A percentile compares a stretch with the other conserved stretches of the same genome.
Evolutionary conservation across 441 rosid genomes (phyloP).

Genomic region (Arabidopsis lyrata): DNA sequence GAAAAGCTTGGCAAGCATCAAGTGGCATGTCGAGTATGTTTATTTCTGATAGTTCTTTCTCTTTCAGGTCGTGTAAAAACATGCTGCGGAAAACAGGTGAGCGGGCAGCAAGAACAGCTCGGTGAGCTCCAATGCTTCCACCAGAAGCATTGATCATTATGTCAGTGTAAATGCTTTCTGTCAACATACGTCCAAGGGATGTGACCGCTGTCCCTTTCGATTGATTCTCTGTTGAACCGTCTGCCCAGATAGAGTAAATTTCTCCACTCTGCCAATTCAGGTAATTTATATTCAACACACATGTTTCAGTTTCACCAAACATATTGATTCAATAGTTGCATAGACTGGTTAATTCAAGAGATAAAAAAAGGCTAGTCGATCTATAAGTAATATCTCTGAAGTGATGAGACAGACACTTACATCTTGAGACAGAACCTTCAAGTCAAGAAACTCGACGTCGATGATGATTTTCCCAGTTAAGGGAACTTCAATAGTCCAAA

Average conservation of each 20-base stretch:
- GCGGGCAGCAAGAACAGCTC: conserved; percentile 84
- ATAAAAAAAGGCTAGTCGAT: not conserved
- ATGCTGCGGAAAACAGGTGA: conserved; percentile 88
- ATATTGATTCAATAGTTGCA: conserved; percentile 9
- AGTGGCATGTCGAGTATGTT: conserved; percentile 80
- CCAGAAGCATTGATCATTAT: conserved; percentile 74
- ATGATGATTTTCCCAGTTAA: conserved; percentile 82
- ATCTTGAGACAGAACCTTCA: conserved; percentile 69
- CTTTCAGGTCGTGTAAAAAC: conserved; percentile 88
- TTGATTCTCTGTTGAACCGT: conserved; percentile 54
- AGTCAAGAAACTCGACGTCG: conserved; percentile 86
- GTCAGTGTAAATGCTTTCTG: conserved; percentile 84
- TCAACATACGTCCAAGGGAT: conserved; percentile 79
- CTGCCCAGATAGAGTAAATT: conserved; percentile 78
- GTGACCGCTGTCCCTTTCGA: conserved; percentile 69
- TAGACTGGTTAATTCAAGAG: not conserved
- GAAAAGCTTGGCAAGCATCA: conserved; percentile 78
- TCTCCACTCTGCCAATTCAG: conserved; percentile 65
- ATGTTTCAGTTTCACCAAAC: not conserved
- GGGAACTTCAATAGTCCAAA: conserved; percentile 84
- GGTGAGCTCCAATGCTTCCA: conserved; percentile 89
- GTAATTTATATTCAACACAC: not conserved
- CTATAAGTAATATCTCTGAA: not conserved
- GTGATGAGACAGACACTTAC: conserved; percentile 52
- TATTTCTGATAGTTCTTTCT: conserved; percentile 78